These are phyloP conservation scores for Calonectria naviculata DNA, from an alignment of 2,329 filamentous ascomycete species.

Conservation along the genomic window DNA sequence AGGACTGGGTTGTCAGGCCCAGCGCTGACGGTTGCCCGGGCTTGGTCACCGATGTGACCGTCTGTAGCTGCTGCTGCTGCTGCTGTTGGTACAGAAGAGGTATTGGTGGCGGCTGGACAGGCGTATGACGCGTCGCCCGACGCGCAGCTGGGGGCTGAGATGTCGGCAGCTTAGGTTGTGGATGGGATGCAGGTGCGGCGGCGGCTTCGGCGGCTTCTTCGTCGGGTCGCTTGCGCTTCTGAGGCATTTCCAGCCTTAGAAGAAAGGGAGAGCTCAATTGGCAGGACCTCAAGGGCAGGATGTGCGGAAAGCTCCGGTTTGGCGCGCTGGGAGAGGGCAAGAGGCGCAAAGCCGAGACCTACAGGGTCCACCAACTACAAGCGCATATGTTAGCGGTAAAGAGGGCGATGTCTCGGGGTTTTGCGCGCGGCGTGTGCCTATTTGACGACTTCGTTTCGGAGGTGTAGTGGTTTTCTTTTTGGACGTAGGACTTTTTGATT, in stretches of 20 bases:
- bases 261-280: background rate
- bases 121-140: slow-evolving; percentile 54
- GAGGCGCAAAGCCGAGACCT: slow-evolving; percentile 3
- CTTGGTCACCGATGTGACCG: slow-evolving; percentile 6
- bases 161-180: slow-evolving; percentile 16
- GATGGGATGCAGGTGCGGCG: slow-evolving; percentile 21
- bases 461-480: background rate
- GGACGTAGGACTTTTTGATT: background rate
- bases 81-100: slow-evolving; percentile 20
- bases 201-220: slow-evolving; percentile 37
- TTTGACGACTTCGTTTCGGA: background rate
- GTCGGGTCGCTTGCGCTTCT: slow-evolving; percentile 50
- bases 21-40: slow-evolving; percentile 19
- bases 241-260: slow-evolving; percentile 43
- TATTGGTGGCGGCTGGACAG: slow-evolving; percentile 42
- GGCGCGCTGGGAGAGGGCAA: background rate
- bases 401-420: background rate
- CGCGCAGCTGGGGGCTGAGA: slow-evolving; percentile 43
- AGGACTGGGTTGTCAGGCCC: background rate
- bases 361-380: background rate
- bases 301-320: background rate
- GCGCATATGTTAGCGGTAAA: background rate
- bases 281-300: background rate
- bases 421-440: background rate
- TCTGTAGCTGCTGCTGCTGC: background rate